phyloP scores from a whole-genome alignment of 2,329 filamentous ascomycete genomes.

The Pseudocercospora eumusae region DNA sequence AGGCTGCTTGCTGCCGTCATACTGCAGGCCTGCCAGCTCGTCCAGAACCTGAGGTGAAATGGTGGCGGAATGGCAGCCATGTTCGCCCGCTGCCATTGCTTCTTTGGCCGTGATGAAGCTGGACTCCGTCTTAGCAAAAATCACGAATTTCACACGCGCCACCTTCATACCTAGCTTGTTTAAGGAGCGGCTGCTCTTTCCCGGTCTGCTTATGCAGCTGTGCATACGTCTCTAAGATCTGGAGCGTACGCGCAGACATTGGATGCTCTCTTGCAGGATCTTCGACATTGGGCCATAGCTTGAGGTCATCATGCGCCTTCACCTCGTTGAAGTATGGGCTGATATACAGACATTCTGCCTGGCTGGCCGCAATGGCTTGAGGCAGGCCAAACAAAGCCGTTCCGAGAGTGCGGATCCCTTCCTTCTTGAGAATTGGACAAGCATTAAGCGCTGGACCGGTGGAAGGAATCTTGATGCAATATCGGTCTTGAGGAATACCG shows the following conservation, averaged over 20 bases:
- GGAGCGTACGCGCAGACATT: slow-evolving; percentile 26
- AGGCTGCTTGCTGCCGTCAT: slow-evolving; percentile 24
- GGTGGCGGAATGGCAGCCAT: slow-evolving; percentile 60
- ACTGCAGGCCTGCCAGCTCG: slow-evolving; percentile 32
- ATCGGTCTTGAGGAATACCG: slow-evolving; percentile 38
- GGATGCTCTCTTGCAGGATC: slow-evolving; percentile 25
- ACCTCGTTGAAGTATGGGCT: slow-evolving; percentile 67
- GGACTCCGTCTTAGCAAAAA: slow-evolving; percentile 55
- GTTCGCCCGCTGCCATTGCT: slow-evolving; percentile 56
- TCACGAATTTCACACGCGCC: too few relatives aligned
- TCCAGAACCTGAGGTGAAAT: slow-evolving; percentile 56
- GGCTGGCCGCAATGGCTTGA: slow-evolving; percentile 60
- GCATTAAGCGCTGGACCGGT: slow-evolving; percentile 66
- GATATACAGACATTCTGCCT: slow-evolving; percentile 62
- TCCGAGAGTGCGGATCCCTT: slow-evolving; percentile 60
- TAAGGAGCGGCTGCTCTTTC: slow-evolving; percentile 43
- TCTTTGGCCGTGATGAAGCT: slow-evolving; percentile 60
- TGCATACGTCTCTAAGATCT: slow-evolving; percentile 27
- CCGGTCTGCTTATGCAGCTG: slow-evolving; percentile 9
- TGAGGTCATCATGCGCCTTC: slow-evolving; percentile 52
- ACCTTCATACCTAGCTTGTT: slow-evolving; percentile 22
- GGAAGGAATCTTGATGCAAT: slow-evolving; percentile 65
- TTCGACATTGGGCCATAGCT: slow-evolving; percentile 23
- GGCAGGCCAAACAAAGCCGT: slow-evolving; percentile 65
- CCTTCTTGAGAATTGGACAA: slow-evolving; percentile 55